Evolutionary conservation across 2,329 filamentous ascomycete genomes (phyloP).

Genomic region (Drechslera avenae): DNA sequence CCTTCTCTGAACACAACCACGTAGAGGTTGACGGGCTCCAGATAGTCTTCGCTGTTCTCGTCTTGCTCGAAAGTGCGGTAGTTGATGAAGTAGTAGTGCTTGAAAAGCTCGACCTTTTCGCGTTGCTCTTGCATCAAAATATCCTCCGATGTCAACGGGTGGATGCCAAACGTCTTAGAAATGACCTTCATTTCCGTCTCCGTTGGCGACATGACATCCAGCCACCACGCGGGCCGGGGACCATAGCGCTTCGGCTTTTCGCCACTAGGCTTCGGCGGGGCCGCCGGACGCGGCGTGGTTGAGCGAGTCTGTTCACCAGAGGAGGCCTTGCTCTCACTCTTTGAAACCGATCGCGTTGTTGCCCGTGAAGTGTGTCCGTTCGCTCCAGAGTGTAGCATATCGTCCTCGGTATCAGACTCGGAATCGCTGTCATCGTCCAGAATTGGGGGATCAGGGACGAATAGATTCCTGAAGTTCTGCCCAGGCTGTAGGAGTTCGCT

Average conservation of each 20-base stretch:
- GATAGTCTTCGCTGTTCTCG: conserved; percentile 81
- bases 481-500: conserved; percentile 89
- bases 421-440: conserved; percentile 69
- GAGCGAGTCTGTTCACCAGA: conserved; percentile 53
- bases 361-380: conserved; percentile 36
- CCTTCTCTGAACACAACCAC: conserved; percentile 96
- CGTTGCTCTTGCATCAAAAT: conserved; percentile 97
- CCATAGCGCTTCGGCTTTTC: conserved; percentile 59
- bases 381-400: conserved; percentile 24
- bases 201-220: conserved; percentile 88
- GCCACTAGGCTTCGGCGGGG: conserved; percentile 30
- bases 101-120: conserved; percentile 97
- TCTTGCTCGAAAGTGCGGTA: conserved; percentile 98
- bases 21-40: conserved; percentile 97
- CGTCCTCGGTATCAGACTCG: conserved; percentile 60
- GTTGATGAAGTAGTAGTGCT: conserved; percentile 98
- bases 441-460: conserved; percentile 77
- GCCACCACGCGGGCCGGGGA: conserved; percentile 92
- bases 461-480: conserved; percentile 82
- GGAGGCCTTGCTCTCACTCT: conserved; percentile 34
- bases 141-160: conserved; percentile 92
- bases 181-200: conserved; percentile 95
- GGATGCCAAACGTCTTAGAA: conserved; percentile 90
- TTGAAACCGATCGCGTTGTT: conserved; percentile 31
- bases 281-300: conserved; percentile 58